phyloP scores from a whole-genome alignment of 495 filamentous ascomycete species.

The Penicillium odoratum region DNA sequence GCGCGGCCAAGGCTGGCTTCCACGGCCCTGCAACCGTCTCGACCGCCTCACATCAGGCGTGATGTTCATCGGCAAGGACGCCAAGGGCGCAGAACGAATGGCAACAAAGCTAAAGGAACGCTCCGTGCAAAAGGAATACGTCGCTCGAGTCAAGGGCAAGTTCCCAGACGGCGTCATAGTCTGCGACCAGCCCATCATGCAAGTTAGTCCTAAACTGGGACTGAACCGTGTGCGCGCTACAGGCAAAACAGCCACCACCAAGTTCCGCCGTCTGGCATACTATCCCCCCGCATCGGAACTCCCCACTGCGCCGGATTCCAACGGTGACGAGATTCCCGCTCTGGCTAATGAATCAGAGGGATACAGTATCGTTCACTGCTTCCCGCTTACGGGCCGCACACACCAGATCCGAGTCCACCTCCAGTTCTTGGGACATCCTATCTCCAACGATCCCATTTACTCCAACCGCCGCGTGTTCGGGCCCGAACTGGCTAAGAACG shows the following conservation, averaged over 20 bases:
- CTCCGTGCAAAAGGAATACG: conserved; percentile 88
- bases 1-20: conserved; percentile 65
- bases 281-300: conserved; percentile 56
- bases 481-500: conserved; percentile 67
- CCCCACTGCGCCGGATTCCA: conserved; percentile 19
- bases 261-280: conserved; percentile 87
- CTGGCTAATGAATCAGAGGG: conserved; percentile 52
- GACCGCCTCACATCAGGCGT: conserved; percentile 91
- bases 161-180: conserved; percentile 81
- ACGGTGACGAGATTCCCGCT: conserved; percentile 27
- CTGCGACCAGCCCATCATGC: conserved; percentile 90
- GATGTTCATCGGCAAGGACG: conserved; percentile 93
- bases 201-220: conserved; percentile 92
- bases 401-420: conserved; percentile 95
- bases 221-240: conserved; percentile 90
- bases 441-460: conserved; percentile 96
- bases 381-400: conserved; percentile 89
- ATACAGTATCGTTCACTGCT: conserved; percentile 92
- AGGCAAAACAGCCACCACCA: conserved; percentile 83
- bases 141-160: conserved; percentile 85
- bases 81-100: conserved; percentile 75
- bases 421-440: conserved; percentile 91
- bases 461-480: conserved; percentile 93
- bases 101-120: conserved; percentile 67
- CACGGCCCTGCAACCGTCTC: conserved; percentile 88